Conservation (phyloP, 768 basidiomycete genomes). For the Gautieria morchelliformis region DNA sequence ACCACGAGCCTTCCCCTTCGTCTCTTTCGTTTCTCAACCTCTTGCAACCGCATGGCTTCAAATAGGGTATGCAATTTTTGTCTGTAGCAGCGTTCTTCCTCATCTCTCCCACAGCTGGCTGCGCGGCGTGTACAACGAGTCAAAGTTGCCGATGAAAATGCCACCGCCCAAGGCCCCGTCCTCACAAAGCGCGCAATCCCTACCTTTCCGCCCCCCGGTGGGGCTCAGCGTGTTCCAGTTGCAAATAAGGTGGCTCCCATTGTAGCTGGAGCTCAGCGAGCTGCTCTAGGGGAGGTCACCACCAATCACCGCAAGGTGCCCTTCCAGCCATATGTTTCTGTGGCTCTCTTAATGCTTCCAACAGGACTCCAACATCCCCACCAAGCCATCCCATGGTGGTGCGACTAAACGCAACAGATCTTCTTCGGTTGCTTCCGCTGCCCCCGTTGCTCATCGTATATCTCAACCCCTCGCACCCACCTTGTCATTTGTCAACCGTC, state of each 20-base stretch:
- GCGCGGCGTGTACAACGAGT: slow-evolving; percentile 7
- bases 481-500: slow-evolving; percentile 17
- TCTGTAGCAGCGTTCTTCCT: neutral
- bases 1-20: neutral
- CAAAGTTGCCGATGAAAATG: slow-evolving; percentile 8
- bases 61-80: slow-evolving; percentile 1
- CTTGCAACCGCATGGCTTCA: slow-evolving; percentile 1
- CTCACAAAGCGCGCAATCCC: slow-evolving; percentile 1
- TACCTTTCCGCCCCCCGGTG: slow-evolving; percentile 1
- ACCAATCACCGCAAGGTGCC: slow-evolving; percentile 24
- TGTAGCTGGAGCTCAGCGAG: slow-evolving; percentile 46
- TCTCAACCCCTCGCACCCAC: slow-evolving; percentile 54
- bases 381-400: slow-evolving; percentile 46
- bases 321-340: neutral
- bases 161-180: slow-evolving; percentile 6
- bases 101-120: neutral
- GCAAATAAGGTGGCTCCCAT: slow-evolving; percentile 43
- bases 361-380: slow-evolving; percentile 32
- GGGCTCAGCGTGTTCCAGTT: slow-evolving; percentile 22
- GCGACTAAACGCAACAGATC: slow-evolving; percentile 51
- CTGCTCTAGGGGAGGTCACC: slow-evolving; percentile 76
- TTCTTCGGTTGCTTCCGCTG: slow-evolving; percentile 51
- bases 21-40: neutral
- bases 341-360: neutral
- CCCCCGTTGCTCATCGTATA: slow-evolving; percentile 53